Conservation (phyloP, 371 early-diverging fungal species). For the Mortierella sp. region DNA sequence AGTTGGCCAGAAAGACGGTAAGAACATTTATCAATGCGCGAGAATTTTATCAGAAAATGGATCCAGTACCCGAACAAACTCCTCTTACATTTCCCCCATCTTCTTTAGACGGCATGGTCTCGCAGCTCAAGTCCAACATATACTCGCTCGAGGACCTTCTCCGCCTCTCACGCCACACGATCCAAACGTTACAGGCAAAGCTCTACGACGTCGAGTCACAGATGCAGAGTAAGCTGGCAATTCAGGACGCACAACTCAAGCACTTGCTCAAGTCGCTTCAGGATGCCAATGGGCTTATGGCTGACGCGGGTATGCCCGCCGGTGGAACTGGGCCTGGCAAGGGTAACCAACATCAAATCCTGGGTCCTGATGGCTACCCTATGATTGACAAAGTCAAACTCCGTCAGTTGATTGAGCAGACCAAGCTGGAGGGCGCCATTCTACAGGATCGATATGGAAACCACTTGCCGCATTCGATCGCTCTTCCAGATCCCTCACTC, state of each 20-base stretch:
- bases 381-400: slow-evolving; percentile 55
- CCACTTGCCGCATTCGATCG: slow-evolving; percentile 33
- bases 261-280: slow-evolving; percentile 73
- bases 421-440: slow-evolving; percentile 48
- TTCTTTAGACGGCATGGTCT: slow-evolving; percentile 76
- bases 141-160: slow-evolving; percentile 84
- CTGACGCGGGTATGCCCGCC: slow-evolving; percentile 48
- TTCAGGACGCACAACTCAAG: slow-evolving; percentile 80
- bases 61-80: no score
- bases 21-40: neutral
- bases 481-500: slow-evolving; percentile 32
- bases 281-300: slow-evolving; percentile 67
- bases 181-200: slow-evolving; percentile 81
- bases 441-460: slow-evolving; percentile 55
- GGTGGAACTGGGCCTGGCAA: slow-evolving; percentile 22
- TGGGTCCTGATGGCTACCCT: slow-evolving; percentile 22
- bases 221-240: slow-evolving; percentile 75
- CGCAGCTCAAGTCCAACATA: slow-evolving; percentile 82
- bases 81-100: neutral
- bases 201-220: slow-evolving; percentile 77
- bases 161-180: slow-evolving; percentile 85
- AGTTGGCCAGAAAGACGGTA: slow-evolving; percentile 75
- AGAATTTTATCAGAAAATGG: neutral
- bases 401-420: slow-evolving; percentile 51
- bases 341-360: neutral